phyloP scores from a whole-genome alignment of 257 asterid species.

The Plantago elongata region DNA sequence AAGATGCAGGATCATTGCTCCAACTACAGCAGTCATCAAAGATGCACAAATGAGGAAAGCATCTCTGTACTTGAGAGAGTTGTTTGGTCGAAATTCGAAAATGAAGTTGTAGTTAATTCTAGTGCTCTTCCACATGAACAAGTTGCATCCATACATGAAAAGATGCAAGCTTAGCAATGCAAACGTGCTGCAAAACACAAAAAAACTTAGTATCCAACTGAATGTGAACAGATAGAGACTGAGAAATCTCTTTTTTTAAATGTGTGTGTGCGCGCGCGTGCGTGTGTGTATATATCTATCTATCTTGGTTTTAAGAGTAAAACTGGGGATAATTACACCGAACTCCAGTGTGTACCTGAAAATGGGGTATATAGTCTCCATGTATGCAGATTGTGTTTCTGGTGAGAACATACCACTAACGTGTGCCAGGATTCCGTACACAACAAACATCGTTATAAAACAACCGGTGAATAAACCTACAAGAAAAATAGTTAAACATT shows the following conservation, averaged over 20 bases:
- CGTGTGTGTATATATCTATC: too few species aligned
- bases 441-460: slow-evolving; percentile 68
- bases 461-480: slow-evolving; percentile 92
- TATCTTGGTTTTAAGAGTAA: too few species aligned
- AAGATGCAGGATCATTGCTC: slow-evolving; percentile 67
- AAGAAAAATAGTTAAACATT: slow-evolving; percentile 1
- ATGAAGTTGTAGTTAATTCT: slow-evolving; percentile 85
- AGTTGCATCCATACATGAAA: slow-evolving; percentile 88
- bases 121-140: slow-evolving; percentile 78
- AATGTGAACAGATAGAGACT: neutral
- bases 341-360: slow-evolving; percentile 51
- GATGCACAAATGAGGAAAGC: slow-evolving; percentile 81
- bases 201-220: neutral
- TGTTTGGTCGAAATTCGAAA: slow-evolving; percentile 64
- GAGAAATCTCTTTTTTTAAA: too few species aligned
- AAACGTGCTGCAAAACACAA: slow-evolving; percentile 65
- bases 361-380: slow-evolving; percentile 85
- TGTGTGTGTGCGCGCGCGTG: too few species aligned
- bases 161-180: slow-evolving; percentile 89
- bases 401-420: slow-evolving; percentile 74
- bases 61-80: slow-evolving; percentile 75
- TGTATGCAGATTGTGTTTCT: slow-evolving; percentile 41
- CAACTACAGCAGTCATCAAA: slow-evolving; percentile 85
- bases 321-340: too few species aligned
- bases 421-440: slow-evolving; percentile 83